Percentiles rank a stretch among this genome's conserved stretches.
Evolutionary conservation across 2,329 filamentous ascomycete genomes (phyloP).

Genomic region (Epichloe gansuensis): DNA sequence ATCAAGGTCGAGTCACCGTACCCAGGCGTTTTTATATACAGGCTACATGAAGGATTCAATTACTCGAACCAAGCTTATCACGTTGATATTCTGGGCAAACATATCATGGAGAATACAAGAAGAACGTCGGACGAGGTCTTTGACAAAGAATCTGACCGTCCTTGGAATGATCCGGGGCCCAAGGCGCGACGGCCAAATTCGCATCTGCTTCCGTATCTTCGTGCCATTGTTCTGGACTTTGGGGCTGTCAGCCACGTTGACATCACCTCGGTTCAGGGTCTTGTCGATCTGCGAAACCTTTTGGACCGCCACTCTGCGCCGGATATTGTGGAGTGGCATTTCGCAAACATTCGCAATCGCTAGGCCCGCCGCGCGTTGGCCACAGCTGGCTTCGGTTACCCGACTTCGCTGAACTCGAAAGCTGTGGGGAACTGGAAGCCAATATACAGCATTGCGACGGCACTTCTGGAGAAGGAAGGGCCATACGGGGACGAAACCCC

Average conservation of each 20-base stretch:
- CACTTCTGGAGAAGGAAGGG: conserved; percentile 9
- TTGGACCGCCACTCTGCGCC: conserved; percentile 40
- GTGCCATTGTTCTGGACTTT: conserved; percentile 45
- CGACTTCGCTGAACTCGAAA: conserved; percentile 15
- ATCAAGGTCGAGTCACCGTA: conserved; percentile 29
- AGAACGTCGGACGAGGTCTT: conserved; percentile 26
- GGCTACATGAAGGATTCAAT: conserved; percentile 38
- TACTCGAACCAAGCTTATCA: conserved; percentile 39
- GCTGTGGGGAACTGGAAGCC: conserved; percentile 19
- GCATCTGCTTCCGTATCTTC: conserved; percentile 31
- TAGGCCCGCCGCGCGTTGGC: conserved; percentile 46
- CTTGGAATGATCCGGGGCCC: conserved; percentile 42
- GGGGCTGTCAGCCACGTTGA: conserved; percentile 44
- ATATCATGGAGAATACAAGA: conserved; percentile 28
- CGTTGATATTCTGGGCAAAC: conserved; percentile 26
- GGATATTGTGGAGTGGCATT: conserved; percentile 36
- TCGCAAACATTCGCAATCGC: conserved; percentile 40
- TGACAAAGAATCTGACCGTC: conserved; percentile 28
- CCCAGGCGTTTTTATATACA: conserved; percentile 39
- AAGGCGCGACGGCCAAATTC: conserved; percentile 14
- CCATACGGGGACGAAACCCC: neutral
- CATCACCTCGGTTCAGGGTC: conserved; percentile 42
- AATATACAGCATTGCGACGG: conserved; percentile 21
- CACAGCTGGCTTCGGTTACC: conserved; percentile 42
- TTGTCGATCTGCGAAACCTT: conserved; percentile 41